Evolutionary conservation across 148 eudicot species (phyloP).

Genomic region (Mesembryanthemum crystallinum): DNA sequence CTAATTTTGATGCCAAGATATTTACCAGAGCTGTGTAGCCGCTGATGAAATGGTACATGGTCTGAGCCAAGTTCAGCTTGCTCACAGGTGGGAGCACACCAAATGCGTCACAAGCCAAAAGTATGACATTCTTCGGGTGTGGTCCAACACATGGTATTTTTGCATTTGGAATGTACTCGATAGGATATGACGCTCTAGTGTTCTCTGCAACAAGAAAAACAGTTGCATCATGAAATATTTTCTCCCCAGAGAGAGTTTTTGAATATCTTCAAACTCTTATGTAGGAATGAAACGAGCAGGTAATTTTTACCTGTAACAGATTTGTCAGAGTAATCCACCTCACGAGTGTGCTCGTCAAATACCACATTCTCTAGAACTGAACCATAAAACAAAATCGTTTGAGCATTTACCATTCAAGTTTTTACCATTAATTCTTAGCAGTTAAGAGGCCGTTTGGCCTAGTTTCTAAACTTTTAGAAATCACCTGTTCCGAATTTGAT

Average conservation of each 20-base stretch:
- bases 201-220: slow-evolving; percentile 43
- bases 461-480: too few relatives aligned
- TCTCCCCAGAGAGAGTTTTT: not conserved
- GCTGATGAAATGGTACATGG: slow-evolving; percentile 96
- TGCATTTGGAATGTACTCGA: slow-evolving; percentile 84
- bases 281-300: not conserved
- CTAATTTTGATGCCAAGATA: not conserved
- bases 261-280: not conserved
- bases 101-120: slow-evolving; percentile 78
- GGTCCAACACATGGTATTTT: slow-evolving; percentile 87
- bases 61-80: slow-evolving; percentile 76
- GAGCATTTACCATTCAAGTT: not conserved
- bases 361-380: slow-evolving; percentile 91
- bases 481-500: slow-evolving; percentile 67
- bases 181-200: slow-evolving; percentile 87
- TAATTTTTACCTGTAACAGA: slow-evolving; percentile 71
- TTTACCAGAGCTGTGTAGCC: slow-evolving; percentile 85
- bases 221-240: not conserved
- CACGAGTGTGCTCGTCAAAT: slow-evolving; percentile 85
- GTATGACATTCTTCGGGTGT: slow-evolving; percentile 74
- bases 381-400: not conserved
- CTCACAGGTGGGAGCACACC: slow-evolving; percentile 94
- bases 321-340: slow-evolving; percentile 78
- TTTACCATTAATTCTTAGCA: not conserved
- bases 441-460: not conserved